Base-by-base conservation (phyloP, 1,284 basidiomycete species). In the Trametes hirsuta region DNA sequence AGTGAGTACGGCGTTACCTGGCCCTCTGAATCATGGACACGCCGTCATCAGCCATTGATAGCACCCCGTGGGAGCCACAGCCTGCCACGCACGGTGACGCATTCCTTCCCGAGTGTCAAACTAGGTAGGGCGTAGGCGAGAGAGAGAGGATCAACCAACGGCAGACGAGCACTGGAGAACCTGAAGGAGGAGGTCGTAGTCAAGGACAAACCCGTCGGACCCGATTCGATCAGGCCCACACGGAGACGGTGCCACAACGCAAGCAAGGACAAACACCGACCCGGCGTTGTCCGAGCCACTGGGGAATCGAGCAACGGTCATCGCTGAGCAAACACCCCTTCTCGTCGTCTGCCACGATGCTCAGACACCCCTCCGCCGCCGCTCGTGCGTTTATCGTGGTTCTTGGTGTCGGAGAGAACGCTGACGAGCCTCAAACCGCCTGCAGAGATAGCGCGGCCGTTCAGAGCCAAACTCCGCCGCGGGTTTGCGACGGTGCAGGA, bases 401-500 rank as follows among this genome's bases (percentile, higher is more conserved):
- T 15, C 11, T 41, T 22, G 14, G 11, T 4, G 21, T 30, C 9
- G 35, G 12, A 10, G 21, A 22, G 8, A 18, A 6, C 25, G 21
- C 46, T 59, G 11, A 39, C 37, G 12, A 39, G 24, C 30, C 9
- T 12, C 6, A 14, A 11, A 0, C 10, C 39, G 11, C 11, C 39
- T 25, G 9, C 58, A 81, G 77, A 70, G 58, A 71, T 79, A 51
- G 69, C 77, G 46, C 74, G 77, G 62, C 77, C 79, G 40, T 74
- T 79, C 59, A 77, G 77, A 60, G 72, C 74, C 35, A 73, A 76
- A 62, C 54, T 72, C 30, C 70, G 69, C 25, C 79, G 84, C 56
- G 70, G 76, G 12, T 82, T 95, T 65, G 94, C 94, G 42, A 95
- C 94, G 10, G 88, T 90, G 42, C 85, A 89, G 44, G 86, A 92